Conservation (phyloP, 164 flowering plant species). For the Kalanchoe fedtschenkoi region DNA sequence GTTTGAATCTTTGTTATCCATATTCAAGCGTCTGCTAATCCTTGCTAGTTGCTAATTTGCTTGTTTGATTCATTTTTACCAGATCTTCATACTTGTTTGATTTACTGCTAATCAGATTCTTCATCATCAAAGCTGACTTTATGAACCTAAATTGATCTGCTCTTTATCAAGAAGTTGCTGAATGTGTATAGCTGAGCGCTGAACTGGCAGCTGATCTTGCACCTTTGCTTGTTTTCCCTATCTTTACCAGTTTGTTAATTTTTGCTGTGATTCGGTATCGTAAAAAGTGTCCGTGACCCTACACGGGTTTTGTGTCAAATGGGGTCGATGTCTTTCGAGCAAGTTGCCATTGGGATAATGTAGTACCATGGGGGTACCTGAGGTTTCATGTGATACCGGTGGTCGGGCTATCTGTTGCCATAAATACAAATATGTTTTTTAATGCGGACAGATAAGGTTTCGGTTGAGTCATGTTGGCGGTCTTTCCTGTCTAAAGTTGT, state of each 20-base stretch:
- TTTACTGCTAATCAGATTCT: no score
- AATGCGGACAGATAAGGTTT: background rate
- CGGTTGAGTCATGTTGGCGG: background rate
- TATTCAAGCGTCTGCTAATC: no score
- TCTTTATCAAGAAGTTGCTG: no score
- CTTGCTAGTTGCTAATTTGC: no score
- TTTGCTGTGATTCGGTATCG: background rate
- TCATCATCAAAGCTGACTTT: no score
- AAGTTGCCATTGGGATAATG: slow-evolving; percentile 2
- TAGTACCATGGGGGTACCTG: background rate
- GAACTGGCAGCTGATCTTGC: no score
- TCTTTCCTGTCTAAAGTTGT: background rate
- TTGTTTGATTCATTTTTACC: background rate
- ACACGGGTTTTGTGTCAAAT: slow-evolving; percentile 9
- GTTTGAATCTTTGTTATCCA: background rate
- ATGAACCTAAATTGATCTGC: no score
- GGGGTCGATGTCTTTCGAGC: background rate
- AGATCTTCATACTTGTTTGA: background rate
- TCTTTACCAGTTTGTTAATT: background rate
- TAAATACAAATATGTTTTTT: background rate
- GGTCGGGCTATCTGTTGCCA: background rate
- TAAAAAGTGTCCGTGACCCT: slow-evolving; percentile 7
- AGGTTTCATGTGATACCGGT: slow-evolving; percentile 11
- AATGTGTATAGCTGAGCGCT: no score
- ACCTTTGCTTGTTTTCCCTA: background rate